A percentile compares a stretch with the other conserved stretches of the same genome.
Evolutionary conservation across 2,329 filamentous ascomycete genomes (phyloP).

Genomic region (Colletotrichum nymphaeae): DNA sequence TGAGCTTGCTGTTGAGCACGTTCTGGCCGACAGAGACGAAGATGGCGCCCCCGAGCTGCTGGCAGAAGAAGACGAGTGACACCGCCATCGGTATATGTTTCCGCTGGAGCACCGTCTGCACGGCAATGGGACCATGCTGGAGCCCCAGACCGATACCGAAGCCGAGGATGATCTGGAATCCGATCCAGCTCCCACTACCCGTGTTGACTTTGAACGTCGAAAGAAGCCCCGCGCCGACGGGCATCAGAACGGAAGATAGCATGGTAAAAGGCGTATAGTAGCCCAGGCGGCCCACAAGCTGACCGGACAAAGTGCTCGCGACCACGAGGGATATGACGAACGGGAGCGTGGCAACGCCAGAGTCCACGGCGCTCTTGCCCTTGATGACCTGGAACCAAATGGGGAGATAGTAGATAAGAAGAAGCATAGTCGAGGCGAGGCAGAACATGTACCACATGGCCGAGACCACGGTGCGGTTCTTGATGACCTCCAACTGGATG

Average conservation of each 20-base stretch:
- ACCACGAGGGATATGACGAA: constrained; percentile 1
- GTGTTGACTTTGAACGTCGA: constrained; percentile 4
- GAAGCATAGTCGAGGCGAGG: neutral
- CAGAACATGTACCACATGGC: constrained; percentile 5
- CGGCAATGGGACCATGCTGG: constrained; percentile 57
- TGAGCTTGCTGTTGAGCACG: too few relatives aligned
- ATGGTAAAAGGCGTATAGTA: constrained; percentile 9
- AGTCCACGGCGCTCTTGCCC: constrained; percentile 61
- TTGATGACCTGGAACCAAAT: constrained; percentile 40
- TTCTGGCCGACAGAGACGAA: too few relatives aligned
- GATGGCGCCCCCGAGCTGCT: neutral
- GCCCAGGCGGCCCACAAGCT: neutral
- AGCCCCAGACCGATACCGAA: constrained; percentile 53
- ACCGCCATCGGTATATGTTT: constrained; percentile 41
- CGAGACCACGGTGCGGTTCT: constrained; percentile 45
- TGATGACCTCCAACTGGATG: constrained; percentile 52
- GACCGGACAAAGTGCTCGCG: neutral
- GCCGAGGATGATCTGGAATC: constrained; percentile 57
- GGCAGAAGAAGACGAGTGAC: too few relatives aligned
- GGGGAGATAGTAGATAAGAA: constrained; percentile 34
- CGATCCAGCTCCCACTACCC: constrained; percentile 1
- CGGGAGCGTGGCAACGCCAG: constrained; percentile 55
- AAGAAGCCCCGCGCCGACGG: constrained; percentile 14
- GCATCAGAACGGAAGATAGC: constrained; percentile 12
- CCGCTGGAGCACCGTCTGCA: constrained; percentile 55